Conservation (phyloP, 2,329 filamentous ascomycete species). For the Huntiella decipiens region DNA sequence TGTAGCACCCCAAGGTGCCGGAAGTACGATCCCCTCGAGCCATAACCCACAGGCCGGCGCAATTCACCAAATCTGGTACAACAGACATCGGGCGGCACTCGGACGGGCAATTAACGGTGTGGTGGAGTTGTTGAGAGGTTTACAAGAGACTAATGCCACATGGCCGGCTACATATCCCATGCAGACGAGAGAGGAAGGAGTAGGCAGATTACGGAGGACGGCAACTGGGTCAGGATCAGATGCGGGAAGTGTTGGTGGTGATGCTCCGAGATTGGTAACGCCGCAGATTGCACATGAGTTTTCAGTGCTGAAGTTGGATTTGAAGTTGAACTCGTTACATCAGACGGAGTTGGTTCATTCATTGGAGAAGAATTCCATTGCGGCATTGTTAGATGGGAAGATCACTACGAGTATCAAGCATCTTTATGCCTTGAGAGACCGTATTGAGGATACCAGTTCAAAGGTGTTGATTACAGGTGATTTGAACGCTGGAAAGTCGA, state of each 20-base stretch:
- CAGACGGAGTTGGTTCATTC: slow-evolving; percentile 89
- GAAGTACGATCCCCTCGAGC: slow-evolving; percentile 16
- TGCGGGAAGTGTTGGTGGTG: slow-evolving; percentile 27
- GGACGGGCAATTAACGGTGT: slow-evolving; percentile 73
- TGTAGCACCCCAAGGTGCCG: slow-evolving; percentile 17
- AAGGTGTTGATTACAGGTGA: slow-evolving; percentile 94
- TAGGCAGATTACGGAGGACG: slow-evolving; percentile 5
- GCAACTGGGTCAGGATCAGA: slow-evolving; percentile 43
- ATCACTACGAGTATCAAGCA: slow-evolving; percentile 89
- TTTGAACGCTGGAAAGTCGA: slow-evolving; percentile 92
- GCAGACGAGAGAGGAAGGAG: slow-evolving; percentile 41
- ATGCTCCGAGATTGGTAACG: slow-evolving; percentile 67
- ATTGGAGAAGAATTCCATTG: slow-evolving; percentile 77
- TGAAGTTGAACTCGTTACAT: slow-evolving; percentile 72
- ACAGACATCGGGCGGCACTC: slow-evolving; percentile 75
- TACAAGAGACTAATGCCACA: slow-evolving; percentile 74
- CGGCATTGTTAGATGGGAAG: slow-evolving; percentile 77
- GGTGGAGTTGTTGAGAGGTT: slow-evolving; percentile 60
- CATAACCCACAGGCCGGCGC: slow-evolving; percentile 49
- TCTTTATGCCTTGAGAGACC: slow-evolving; percentile 65
- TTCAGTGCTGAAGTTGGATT: slow-evolving; percentile 81
- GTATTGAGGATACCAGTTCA: slow-evolving; percentile 92
- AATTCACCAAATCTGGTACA: slow-evolving; percentile 86
- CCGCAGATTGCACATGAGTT: slow-evolving; percentile 92
- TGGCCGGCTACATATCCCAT: slow-evolving; percentile 96